phyloP scores from a whole-genome alignment of 179 eudicot species.

The Drosera spatulata region DNA sequence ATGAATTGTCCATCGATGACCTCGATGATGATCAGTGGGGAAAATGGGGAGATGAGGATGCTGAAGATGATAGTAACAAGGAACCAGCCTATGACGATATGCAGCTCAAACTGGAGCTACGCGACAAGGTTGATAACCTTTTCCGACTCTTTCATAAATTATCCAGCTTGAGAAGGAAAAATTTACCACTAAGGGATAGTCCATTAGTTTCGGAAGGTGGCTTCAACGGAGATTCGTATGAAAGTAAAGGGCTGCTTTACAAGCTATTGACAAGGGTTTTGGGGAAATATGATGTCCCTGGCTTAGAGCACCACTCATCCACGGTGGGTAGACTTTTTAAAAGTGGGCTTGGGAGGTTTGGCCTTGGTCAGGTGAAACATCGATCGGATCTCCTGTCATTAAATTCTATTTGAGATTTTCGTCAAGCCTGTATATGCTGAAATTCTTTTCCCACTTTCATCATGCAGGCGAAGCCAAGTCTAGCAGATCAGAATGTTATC shows the following conservation, averaged over 20 bases:
- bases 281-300: slow-evolving; percentile 64
- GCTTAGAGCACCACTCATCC: slow-evolving; percentile 94
- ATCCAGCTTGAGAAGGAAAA: slow-evolving; percentile 47
- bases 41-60: slow-evolving; percentile 88
- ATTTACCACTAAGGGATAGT: slow-evolving; percentile 35
- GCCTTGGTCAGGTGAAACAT: slow-evolving; percentile 76
- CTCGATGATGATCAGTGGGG: slow-evolving; percentile 89
- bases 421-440: slow-evolving; percentile 5
- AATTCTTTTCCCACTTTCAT: slow-evolving; percentile 11
- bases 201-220: slow-evolving; percentile 34
- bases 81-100: slow-evolving; percentile 62
- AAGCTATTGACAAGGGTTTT: slow-evolving; percentile 52
- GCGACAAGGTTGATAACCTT: slow-evolving; percentile 84
- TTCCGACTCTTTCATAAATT: slow-evolving; percentile 79
- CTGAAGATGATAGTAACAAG: slow-evolving; percentile 34
- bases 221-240: slow-evolving; percentile 38
- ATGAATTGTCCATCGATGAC: slow-evolving; percentile 38
- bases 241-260: slow-evolving; percentile 64
- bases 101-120: slow-evolving; percentile 86
- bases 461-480: slow-evolving; percentile 83
- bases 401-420: too few species aligned
- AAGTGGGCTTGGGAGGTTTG: slow-evolving; percentile 94
- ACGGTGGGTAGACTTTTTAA: slow-evolving; percentile 90
- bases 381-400: background rate
- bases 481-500: slow-evolving; percentile 73